Percentiles rank a stretch among this genome's conserved stretches.
Conservation (phyloP, 2,329 filamentous ascomycete species). For the Aspergillus sp. region DNA sequence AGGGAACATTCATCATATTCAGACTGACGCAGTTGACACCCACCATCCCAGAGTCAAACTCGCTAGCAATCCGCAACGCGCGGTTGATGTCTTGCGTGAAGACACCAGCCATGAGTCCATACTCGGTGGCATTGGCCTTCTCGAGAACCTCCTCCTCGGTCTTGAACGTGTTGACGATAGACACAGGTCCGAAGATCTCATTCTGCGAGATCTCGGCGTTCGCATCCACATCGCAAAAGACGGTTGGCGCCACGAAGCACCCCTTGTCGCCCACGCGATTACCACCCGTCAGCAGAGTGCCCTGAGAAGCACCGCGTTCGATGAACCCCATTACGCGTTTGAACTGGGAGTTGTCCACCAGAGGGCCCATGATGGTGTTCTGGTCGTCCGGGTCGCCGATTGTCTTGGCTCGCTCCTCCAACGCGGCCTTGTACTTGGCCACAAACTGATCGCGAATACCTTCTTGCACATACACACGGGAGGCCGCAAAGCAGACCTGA, state of each 20-base stretch:
- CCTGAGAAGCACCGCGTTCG: background rate
- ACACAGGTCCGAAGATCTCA: constrained; percentile 11
- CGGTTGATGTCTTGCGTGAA: constrained; percentile 13
- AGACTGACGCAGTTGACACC: constrained; percentile 11
- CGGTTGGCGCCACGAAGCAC: constrained; percentile 5
- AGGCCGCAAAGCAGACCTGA: constrained; percentile 31
- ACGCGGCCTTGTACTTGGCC: background rate
- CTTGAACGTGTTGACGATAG: constrained; percentile 10
- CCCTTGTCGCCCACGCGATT: constrained; percentile 4
- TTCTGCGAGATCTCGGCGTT: constrained; percentile 1
- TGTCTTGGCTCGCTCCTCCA: background rate
- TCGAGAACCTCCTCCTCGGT: constrained; percentile 11
- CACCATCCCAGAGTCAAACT: constrained; percentile 12
- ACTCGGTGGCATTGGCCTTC: constrained; percentile 11
- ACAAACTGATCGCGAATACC: constrained; percentile 13
- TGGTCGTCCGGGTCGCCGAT: constrained; percentile 4
- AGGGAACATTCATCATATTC: background rate
- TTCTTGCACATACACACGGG: constrained; percentile 34
- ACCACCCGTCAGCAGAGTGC: background rate
- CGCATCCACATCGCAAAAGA: background rate
- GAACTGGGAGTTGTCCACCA: constrained; percentile 4
- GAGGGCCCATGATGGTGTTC: constrained; percentile 3
- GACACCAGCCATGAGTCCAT: constrained; percentile 13
- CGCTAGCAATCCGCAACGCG: constrained; percentile 7
- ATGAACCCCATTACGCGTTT: constrained; percentile 1